phyloP scores from a whole-genome alignment of 306 rosid species.

The Prosopis cineraria region DNA sequence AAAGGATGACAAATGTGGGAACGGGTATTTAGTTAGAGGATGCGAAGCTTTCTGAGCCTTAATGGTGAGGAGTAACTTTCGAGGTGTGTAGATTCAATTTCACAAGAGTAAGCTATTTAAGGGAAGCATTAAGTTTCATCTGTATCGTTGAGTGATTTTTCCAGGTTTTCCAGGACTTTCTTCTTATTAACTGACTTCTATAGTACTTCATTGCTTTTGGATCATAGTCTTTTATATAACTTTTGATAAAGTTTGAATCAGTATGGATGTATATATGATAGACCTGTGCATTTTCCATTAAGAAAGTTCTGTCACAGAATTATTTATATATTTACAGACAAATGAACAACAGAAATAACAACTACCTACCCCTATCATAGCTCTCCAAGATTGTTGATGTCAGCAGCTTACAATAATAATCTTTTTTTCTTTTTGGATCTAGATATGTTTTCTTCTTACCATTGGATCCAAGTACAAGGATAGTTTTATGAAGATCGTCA shows the following conservation, averaged over 20 bases:
- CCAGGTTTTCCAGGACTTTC: not conserved
- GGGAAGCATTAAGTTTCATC: slow-evolving; percentile 1
- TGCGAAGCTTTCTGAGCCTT: too few species aligned
- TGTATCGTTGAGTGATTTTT: not conserved
- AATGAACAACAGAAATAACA: slow-evolving; percentile 11
- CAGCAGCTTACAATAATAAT: slow-evolving; percentile 20
- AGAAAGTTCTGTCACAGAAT: not conserved
- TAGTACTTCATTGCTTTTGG: slow-evolving; percentile 9
- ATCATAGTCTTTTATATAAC: not conserved
- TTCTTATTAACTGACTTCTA: not conserved
- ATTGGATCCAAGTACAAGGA: slow-evolving; percentile 36
- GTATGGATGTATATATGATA: not conserved
- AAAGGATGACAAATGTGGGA: too few species aligned
- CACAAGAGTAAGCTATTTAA: not conserved
- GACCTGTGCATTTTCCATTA: not conserved
- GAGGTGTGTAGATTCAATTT: too few species aligned
- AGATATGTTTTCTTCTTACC: slow-evolving; percentile 25
- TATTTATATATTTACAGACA: not conserved
- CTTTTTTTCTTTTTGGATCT: slow-evolving; percentile 20
- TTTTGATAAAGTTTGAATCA: slow-evolving; percentile 12
- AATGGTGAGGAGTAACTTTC: too few species aligned
- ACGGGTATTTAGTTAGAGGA: too few species aligned
- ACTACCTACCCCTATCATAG: slow-evolving; percentile 18
- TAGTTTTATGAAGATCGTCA: slow-evolving; percentile 15
- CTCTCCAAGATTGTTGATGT: slow-evolving; percentile 5